A percentile compares a stretch with the other conserved stretches of the same genome.
Evolutionary conservation across 2,329 filamentous ascomycete species (phyloP).

Genomic region (Talaromyces amestolkiae): DNA sequence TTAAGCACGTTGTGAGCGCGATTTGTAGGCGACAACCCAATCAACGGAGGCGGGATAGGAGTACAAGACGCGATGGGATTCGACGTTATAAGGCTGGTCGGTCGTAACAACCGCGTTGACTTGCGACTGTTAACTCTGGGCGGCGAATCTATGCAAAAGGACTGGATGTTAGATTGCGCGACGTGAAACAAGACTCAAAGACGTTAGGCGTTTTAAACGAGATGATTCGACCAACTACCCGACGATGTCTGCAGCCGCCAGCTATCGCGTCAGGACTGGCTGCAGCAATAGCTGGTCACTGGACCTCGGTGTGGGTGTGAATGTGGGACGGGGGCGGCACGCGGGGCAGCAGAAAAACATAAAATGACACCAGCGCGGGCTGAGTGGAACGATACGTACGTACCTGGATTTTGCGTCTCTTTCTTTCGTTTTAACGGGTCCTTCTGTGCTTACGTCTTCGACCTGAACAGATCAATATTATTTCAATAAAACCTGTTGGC

Average conservation of each 20-base stretch:
- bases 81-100: conserved; percentile 1
- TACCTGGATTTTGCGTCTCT: conserved; percentile 27
- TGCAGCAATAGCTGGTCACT: conserved; percentile 44
- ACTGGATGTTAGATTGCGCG: conserved; percentile 25
- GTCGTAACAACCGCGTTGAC: conserved; percentile 1
- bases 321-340: conserved; percentile 21
- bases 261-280: conserved; percentile 43
- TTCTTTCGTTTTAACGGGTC: neutral
- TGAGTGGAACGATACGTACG: conserved; percentile 26
- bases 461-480: neutral
- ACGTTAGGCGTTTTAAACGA: conserved; percentile 25
- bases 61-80: conserved; percentile 9
- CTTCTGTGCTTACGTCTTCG: neutral
- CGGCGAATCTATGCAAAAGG: conserved; percentile 12
- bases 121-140: conserved; percentile 4
- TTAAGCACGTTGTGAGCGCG: conserved; percentile 4
- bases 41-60: conserved; percentile 1
- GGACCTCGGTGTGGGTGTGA: conserved; percentile 31
- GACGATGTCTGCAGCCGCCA: conserved; percentile 39
- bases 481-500: neutral
- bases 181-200: conserved; percentile 26
- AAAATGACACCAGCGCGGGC: conserved; percentile 25
- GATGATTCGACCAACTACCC: conserved; percentile 44
- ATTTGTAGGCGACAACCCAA: conserved; percentile 16
- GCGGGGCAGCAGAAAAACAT: conserved; percentile 8